Conservation (phyloP, 352 stramenopile genomes). For the Phytophthora capsici region DNA sequence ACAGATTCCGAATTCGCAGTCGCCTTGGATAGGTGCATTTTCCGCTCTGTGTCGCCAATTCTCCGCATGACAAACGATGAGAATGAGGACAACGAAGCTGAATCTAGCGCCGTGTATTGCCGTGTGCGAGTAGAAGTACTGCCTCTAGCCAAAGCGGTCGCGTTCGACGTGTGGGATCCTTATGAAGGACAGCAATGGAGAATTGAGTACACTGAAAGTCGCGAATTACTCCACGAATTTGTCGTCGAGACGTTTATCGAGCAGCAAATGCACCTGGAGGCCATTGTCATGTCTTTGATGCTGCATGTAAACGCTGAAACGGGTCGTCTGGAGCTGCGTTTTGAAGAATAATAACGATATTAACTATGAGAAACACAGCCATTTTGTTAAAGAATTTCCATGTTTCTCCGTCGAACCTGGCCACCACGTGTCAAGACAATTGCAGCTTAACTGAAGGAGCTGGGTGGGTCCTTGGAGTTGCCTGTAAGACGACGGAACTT, state of each 20-base stretch:
- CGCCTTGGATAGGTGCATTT: constrained; percentile 55
- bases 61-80: constrained; percentile 42
- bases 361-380: too few species aligned
- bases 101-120: constrained; percentile 44
- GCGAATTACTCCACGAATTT: constrained; percentile 61
- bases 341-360: constrained; percentile 49
- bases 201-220: constrained; percentile 59
- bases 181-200: constrained; percentile 23
- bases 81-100: constrained; percentile 14
- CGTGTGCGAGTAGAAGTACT: constrained; percentile 43
- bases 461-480: constrained; percentile 82
- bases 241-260: constrained; percentile 58
- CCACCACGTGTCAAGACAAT: not conserved
- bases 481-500: constrained; percentile 84
- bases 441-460: constrained; percentile 75
- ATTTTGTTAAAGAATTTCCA: constrained; percentile 24
- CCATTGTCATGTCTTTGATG: constrained; percentile 56
- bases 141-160: constrained; percentile 28
- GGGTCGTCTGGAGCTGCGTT: constrained; percentile 44
- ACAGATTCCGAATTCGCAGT: constrained; percentile 11
- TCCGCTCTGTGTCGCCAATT: constrained; percentile 40
- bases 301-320: constrained; percentile 40
- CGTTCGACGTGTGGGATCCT: constrained; percentile 55
- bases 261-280: constrained; percentile 69
- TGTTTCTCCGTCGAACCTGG: constrained; percentile 8